phyloP scores from a whole-genome alignment of 306 rosid species.

The Cucurbita pepo region DNA sequence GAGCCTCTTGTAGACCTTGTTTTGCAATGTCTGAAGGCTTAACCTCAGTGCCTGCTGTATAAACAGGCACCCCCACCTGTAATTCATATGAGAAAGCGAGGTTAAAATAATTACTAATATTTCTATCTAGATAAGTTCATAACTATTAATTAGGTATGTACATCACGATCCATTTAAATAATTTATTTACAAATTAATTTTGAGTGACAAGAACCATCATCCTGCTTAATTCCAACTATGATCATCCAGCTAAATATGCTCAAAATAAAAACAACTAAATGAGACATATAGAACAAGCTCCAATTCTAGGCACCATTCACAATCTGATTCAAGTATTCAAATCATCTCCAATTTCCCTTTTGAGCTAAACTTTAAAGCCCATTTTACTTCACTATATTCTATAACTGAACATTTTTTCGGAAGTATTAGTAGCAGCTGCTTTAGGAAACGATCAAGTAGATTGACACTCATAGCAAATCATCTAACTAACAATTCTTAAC shows the following conservation, averaged over 20 bases:
- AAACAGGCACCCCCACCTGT: constrained; percentile 92
- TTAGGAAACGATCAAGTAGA: neutral
- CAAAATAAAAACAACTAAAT: too few relatives aligned
- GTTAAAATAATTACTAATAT: neutral
- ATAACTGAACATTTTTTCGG: neutral
- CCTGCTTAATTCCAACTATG: too few relatives aligned
- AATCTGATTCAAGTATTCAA: neutral
- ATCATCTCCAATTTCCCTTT: neutral
- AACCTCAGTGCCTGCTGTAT: constrained; percentile 73
- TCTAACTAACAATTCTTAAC: neutral
- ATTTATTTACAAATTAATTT: too few relatives aligned
- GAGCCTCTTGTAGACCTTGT: constrained; percentile 92
- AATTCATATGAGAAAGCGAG: constrained; percentile 28
- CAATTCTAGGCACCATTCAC: neutral
- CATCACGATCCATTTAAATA: too few relatives aligned
- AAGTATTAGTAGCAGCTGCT: neutral
- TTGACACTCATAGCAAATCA: neutral
- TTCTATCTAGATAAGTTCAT: neutral
- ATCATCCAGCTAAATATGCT: too few relatives aligned
- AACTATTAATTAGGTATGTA: neutral
- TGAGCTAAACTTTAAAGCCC: neutral
- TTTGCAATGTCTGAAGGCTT: constrained; percentile 80
- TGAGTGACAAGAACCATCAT: too few relatives aligned
- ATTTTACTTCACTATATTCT: neutral
- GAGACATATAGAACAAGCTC: neutral